phyloP scores from a whole-genome alignment of 192 early-diverging fungal genomes.

The Rhizophlyctis rosea region DNA sequence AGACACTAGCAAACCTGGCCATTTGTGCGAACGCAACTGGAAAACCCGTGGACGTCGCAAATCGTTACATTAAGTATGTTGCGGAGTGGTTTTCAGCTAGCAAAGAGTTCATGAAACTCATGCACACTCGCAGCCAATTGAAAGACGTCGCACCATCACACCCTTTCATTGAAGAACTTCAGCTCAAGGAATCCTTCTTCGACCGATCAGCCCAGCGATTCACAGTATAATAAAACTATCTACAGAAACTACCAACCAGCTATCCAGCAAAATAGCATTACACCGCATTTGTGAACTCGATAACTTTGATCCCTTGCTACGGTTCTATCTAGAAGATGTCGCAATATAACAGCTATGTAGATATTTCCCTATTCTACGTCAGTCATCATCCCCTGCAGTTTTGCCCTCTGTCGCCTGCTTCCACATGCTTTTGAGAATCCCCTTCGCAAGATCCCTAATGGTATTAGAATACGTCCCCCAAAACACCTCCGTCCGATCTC shows the following conservation, averaged over 20 bases:
- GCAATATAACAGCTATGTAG: no score
- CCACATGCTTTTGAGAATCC: not conserved
- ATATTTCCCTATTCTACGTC: no score
- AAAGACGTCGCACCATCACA: conserved; percentile 72
- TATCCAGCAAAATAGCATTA: no score
- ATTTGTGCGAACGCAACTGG: conserved; percentile 66
- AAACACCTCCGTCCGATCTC: not conserved
- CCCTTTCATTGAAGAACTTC: conserved; percentile 71
- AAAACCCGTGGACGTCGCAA: conserved; percentile 65
- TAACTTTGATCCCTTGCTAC: conserved; percentile 3
- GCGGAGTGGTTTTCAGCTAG: no score
- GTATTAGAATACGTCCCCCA: not conserved
- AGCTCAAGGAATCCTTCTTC: conserved; percentile 78
- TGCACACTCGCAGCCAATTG: conserved; percentile 58
- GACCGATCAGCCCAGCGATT: conserved; percentile 53
- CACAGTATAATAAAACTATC: conserved; percentile 23
- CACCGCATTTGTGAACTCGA: not conserved
- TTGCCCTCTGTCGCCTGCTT: no score
- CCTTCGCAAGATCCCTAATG: not conserved
- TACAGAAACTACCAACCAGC: no score
- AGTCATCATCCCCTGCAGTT: no score
- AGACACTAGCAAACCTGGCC: conserved; percentile 85
- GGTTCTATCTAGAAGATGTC: not conserved
- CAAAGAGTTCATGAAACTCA: no score
- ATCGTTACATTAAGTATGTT: conserved; percentile 63